phyloP scores from a whole-genome alignment of 768 basidiomycete species.

The Mycena galopus region DNA sequence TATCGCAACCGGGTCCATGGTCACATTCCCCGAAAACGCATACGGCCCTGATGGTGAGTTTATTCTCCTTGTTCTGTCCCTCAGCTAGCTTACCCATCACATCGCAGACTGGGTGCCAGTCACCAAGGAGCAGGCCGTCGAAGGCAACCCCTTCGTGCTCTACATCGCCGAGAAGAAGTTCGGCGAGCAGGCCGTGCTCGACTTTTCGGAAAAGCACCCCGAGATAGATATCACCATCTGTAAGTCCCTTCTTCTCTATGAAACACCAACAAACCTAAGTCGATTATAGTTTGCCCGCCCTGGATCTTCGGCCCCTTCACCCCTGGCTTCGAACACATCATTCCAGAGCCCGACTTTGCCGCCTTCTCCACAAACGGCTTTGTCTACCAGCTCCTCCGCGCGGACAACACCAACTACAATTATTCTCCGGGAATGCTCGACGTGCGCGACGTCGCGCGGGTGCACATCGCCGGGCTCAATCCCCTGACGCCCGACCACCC shows the following conservation, averaged over 20 bases:
- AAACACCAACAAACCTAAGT: too few species aligned
- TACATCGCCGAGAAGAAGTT: constrained; percentile 32
- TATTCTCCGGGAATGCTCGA: constrained; percentile 30
- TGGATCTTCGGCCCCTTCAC: constrained; percentile 45
- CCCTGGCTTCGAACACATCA: constrained; percentile 36
- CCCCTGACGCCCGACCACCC: constrained; percentile 17
- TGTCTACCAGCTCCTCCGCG: constrained; percentile 31
- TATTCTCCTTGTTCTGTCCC: neutral
- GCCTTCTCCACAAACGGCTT: constrained; percentile 31
- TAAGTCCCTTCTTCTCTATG: neutral
- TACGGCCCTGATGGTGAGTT: constrained; percentile 23
- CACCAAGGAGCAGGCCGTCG: constrained; percentile 27
- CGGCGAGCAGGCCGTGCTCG: constrained; percentile 26
- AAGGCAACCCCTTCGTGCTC: constrained; percentile 18
- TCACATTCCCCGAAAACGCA: constrained; percentile 13
- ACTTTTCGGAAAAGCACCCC: constrained; percentile 31
- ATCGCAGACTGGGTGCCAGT: constrained; percentile 29
- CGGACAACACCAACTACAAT: constrained; percentile 20
- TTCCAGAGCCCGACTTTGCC: constrained; percentile 29
- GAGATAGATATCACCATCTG: constrained; percentile 36
- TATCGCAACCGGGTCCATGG: constrained; percentile 39
- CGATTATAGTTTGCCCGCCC: constrained; percentile 32
- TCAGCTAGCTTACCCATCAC: neutral
- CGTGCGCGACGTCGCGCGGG: constrained; percentile 37
- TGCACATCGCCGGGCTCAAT: constrained; percentile 35